A percentile compares a stretch with the other conserved stretches of the same genome.
phyloP scores from a whole-genome alignment of 2,329 filamentous ascomycete genomes.

The Diaporthe citriasiana region DNA sequence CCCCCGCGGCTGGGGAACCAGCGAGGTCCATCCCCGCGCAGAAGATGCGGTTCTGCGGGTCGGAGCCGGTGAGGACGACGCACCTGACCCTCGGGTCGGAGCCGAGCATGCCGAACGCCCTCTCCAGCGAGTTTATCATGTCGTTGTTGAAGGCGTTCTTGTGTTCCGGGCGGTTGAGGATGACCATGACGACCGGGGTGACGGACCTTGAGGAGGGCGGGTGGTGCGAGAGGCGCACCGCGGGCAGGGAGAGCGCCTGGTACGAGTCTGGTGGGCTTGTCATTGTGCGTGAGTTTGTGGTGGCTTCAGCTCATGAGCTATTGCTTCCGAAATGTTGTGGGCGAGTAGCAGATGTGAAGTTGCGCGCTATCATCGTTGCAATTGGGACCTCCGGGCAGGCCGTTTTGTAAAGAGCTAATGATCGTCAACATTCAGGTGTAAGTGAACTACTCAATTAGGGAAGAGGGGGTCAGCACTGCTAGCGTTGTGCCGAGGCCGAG shows the following conservation, averaged over 20 bases:
- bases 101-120: conserved; percentile 65
- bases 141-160: conserved; percentile 78
- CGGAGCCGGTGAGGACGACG: conserved; percentile 68
- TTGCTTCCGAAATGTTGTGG: not conserved
- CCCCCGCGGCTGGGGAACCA: conserved; percentile 45
- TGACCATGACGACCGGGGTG: conserved; percentile 74
- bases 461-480: conserved; percentile 19
- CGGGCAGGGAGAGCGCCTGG: conserved; percentile 56
- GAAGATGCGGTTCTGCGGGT: conserved; percentile 64
- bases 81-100: conserved; percentile 67
- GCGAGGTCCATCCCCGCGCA: conserved; percentile 72
- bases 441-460: not conserved
- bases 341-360: not conserved
- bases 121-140: conserved; percentile 74
- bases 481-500: conserved; percentile 27
- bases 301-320: not conserved
- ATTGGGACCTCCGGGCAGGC: not conserved
- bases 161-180: conserved; percentile 72
- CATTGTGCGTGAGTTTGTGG: conserved; percentile 1
- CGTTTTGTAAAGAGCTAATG: not conserved
- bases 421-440: not conserved
- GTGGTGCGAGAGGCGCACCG: conserved; percentile 64
- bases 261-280: conserved; percentile 54
- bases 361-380: not conserved
- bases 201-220: conserved; percentile 64